Evolutionary conservation across 129 eudicot species (phyloP), one percentile per base, ranked within the genome.

Genomic region (Helichrysum umbraculigerum): DNA sequence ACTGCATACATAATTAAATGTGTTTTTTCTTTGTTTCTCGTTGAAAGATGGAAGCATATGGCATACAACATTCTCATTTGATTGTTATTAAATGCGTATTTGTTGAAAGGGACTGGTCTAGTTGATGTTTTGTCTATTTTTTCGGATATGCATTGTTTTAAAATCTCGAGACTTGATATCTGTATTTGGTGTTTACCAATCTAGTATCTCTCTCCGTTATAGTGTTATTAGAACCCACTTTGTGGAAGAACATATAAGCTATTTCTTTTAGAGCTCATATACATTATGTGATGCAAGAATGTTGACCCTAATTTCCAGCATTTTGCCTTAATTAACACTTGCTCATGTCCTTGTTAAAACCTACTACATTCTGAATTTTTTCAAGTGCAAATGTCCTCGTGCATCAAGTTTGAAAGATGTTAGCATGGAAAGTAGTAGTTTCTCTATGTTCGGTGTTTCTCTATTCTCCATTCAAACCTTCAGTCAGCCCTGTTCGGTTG

Each of bases 21-120:
- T 30, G 6, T 66, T 65, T 71, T 76, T 66, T 59, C 51, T 67
- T 60, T 56, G 17, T 63, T 61, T 16, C 57, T 37, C 20, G 15
- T 11, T 56, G 70, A 32, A 60, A 59, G 15, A 59, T 68, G 61
- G 11, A 66, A 73, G 69, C 65, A 65, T 71, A 35, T 44, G 72
- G 39, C 19, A 19, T 39, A 62, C 68, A 9, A 4, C 61, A 70
- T 67, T 37, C 15, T 73, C 22, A 10, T 65, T 62, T 11, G 11
- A 19, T 44, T 28, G 9, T 70, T 56, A 60, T 12, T 42, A 56
- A 32, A 68, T 21, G 39, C 20, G 29, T 30, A 21, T 58, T 47
- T 69, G 47, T 41, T 41, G 4, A 44, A 33, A 25, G 68, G 68
- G 68, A 63, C 68, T 19, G 14, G 21, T 63, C 30, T 63, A 25